Conservation (phyloP, 768 basidiomycete species). For the Trametes meyenii region DNA sequence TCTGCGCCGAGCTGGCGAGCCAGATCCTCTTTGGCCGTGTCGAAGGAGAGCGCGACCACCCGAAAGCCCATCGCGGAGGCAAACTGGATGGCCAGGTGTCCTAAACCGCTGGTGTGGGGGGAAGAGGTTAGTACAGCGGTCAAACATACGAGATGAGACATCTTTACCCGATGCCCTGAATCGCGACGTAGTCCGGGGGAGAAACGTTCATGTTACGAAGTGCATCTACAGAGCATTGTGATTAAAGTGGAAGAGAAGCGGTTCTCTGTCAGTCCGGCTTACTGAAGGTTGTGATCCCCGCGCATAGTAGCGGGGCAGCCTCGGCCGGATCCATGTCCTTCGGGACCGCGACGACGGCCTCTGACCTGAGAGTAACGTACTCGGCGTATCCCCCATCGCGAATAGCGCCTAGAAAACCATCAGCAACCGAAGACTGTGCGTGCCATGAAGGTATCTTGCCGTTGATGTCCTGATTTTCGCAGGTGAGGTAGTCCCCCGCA, state of each 20-base stretch:
- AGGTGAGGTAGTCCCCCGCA: constrained; percentile 32
- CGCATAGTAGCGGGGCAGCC: constrained; percentile 37
- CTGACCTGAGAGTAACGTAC: constrained; percentile 31
- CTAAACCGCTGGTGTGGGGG: constrained; percentile 26
- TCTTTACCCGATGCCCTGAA: constrained; percentile 42
- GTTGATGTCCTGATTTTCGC: constrained; percentile 29
- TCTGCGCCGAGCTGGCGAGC: constrained; percentile 42
- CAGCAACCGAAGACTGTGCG: background rate
- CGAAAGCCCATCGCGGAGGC: constrained; percentile 39
- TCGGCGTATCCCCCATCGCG: constrained; percentile 35
- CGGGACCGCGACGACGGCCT: constrained; percentile 32
- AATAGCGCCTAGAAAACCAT: constrained; percentile 22
- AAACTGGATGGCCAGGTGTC: constrained; percentile 41
- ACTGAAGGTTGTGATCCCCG: constrained; percentile 42
- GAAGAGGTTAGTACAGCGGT: background rate
- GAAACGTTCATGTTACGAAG: constrained; percentile 34
- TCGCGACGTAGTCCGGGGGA: constrained; percentile 41
- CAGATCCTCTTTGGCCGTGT: constrained; percentile 35
- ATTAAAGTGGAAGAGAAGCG: constrained; percentile 40
- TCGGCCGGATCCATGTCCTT: constrained; percentile 32
- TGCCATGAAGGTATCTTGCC: constrained; percentile 13
- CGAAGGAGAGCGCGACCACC: constrained; percentile 38
- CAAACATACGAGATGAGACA: background rate
- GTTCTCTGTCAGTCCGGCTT: constrained; percentile 67
- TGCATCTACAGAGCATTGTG: constrained; percentile 14